phyloP scores from a whole-genome alignment of 116 monocot genomes.

The Posidonia oceanica region DNA sequence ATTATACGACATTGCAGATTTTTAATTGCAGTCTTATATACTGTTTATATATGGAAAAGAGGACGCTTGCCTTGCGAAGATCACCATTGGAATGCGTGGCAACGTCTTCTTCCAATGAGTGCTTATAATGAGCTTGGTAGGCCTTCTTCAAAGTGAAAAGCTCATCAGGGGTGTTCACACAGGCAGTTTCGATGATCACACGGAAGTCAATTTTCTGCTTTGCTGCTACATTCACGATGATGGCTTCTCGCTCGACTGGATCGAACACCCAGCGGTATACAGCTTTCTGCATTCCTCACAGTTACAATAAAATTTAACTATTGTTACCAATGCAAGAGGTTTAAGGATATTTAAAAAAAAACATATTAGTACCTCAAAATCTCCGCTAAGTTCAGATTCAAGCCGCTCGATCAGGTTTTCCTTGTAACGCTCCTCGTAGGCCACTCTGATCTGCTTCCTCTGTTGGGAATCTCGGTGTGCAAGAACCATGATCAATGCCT shows the following conservation, averaged over 20 bases:
- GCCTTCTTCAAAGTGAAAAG: constrained; percentile 62
- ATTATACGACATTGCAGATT: too few species aligned
- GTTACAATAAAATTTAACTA: too few species aligned
- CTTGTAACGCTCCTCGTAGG: constrained; percentile 62
- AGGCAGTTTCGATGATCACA: constrained; percentile 66
- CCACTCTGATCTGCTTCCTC: constrained; percentile 42
- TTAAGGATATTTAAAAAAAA: too few species aligned
- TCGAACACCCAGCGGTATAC: constrained; percentile 76
- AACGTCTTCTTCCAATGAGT: constrained; percentile 77
- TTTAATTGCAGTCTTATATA: too few species aligned
- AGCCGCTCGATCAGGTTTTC: constrained; percentile 70
- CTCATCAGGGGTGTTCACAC: constrained; percentile 46
- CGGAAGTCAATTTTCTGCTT: constrained; percentile 34
- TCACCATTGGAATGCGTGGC: constrained; percentile 41
- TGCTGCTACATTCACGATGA: constrained; percentile 47
- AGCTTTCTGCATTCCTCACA: constrained; percentile 44
- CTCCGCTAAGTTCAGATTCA: constrained; percentile 76
- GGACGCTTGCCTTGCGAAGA: constrained; percentile 40
- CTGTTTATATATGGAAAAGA: background rate
- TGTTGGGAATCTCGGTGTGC: constrained; percentile 67
- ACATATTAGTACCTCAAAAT: constrained; percentile 40
- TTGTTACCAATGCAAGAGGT: too few species aligned
- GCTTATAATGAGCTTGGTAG: constrained; percentile 61
- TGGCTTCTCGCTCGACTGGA: constrained; percentile 58
- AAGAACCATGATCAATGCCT: constrained; percentile 46